Evolutionary conservation across 2,329 filamentous ascomycete genomes (phyloP).

Genomic region (Domatiomyces catenatus): DNA sequence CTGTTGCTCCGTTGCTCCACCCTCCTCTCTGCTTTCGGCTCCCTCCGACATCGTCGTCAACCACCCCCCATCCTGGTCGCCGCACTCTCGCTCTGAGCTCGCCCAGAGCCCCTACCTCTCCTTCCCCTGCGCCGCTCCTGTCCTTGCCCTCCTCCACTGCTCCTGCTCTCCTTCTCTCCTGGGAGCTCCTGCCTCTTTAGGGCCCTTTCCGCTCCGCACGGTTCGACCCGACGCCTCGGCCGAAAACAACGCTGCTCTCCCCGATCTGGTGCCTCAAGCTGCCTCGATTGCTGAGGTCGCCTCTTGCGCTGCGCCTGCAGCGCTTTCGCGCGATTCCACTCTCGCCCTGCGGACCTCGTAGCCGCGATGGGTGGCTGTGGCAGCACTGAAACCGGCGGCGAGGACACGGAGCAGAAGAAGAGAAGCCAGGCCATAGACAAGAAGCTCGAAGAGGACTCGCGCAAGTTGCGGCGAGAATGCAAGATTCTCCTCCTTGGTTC

Average conservation of each 20-base stretch:
- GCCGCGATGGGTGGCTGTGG: constrained; percentile 74
- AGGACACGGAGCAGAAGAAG: constrained; percentile 87
- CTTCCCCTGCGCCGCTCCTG: not conserved
- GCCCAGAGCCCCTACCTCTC: not conserved
- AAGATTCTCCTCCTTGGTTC: constrained; percentile 91
- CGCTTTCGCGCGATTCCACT: constrained; percentile 4
- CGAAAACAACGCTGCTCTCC: constrained; percentile 9
- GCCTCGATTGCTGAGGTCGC: constrained; percentile 13
- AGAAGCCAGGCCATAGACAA: constrained; percentile 91
- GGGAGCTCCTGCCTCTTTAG: constrained; percentile 2
- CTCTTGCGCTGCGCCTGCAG: constrained; percentile 14
- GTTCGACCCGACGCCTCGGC: constrained; percentile 1
- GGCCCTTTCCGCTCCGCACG: not conserved
- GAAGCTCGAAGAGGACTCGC: constrained; percentile 84
- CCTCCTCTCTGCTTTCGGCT: not conserved
- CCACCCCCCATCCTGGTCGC: not conserved
- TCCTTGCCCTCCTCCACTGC: not conserved
- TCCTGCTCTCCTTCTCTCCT: not conserved
- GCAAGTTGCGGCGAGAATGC: constrained; percentile 87
- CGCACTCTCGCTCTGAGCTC: not conserved
- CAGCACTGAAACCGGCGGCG: constrained; percentile 57
- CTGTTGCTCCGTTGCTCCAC: not conserved
- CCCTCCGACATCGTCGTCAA: not conserved
- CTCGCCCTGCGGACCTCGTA: constrained; percentile 4
- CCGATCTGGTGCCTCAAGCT: constrained; percentile 12